A percentile compares a stretch with the other conserved stretches of the same genome.
Evolutionary conservation across 1,284 basidiomycete species (phyloP).

Genomic region (Microstroma glucosiphilum): DNA sequence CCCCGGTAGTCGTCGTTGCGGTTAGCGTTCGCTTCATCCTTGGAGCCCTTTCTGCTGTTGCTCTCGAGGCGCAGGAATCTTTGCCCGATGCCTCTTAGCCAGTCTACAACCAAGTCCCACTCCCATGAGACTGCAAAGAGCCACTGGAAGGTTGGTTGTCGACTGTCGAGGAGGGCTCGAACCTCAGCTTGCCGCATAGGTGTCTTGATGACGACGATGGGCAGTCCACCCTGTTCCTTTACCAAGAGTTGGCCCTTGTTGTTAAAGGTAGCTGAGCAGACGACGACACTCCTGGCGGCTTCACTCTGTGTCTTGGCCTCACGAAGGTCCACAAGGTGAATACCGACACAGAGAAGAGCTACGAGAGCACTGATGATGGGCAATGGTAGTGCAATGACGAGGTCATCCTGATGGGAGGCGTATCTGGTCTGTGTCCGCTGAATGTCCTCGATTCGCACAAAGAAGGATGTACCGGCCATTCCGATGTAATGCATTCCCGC

Average conservation of each 20-base stretch:
- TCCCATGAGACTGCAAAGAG: conserved; percentile 56
- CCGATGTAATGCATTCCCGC: conserved; percentile 57
- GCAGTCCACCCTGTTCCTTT: conserved; percentile 55
- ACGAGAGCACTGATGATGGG: conserved; percentile 55
- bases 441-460: conserved; percentile 38
- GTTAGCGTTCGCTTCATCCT: neutral
- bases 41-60: neutral
- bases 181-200: conserved; percentile 52
- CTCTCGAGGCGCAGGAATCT: neutral
- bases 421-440: conserved; percentile 2
- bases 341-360: conserved; percentile 52
- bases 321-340: conserved; percentile 52
- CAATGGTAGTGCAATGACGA: conserved; percentile 23
- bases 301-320: conserved; percentile 51
- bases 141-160: conserved; percentile 56
- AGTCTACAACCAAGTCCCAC: conserved; percentile 55
- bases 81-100: conserved; percentile 51
- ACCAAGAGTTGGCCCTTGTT: conserved; percentile 55
- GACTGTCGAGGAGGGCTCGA: conserved; percentile 54
- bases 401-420: neutral
- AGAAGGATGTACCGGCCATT: conserved; percentile 54
- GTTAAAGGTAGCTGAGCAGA: conserved; percentile 55
- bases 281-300: conserved; percentile 54
- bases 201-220: conserved; percentile 56
- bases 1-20: neutral